A percentile compares a stretch with the other conserved stretches of the same genome.
phyloP scores from a whole-genome alignment of 2,329 filamentous ascomycete species.

The Hawksworthiomyces lignivorus region DNA sequence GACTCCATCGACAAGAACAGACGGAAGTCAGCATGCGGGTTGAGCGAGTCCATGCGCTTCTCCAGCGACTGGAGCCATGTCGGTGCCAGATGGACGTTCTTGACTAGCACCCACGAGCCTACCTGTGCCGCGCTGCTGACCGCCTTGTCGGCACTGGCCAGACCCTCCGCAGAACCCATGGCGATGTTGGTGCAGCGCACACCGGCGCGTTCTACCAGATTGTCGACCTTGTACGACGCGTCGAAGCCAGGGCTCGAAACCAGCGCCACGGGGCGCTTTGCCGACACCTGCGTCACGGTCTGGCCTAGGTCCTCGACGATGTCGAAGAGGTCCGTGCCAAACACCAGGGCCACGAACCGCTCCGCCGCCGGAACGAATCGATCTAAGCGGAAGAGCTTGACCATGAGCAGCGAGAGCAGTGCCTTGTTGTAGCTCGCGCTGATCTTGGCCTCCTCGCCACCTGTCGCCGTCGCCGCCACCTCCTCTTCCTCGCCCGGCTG shows the following conservation, averaged over 20 bases:
- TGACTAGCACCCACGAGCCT: constrained; percentile 94
- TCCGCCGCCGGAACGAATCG: constrained; percentile 90
- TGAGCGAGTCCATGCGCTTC: constrained; percentile 92
- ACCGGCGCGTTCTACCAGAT: constrained; percentile 74
- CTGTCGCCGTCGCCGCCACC: background rate
- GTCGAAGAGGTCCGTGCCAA: constrained; percentile 76
- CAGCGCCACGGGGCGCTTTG: constrained; percentile 79
- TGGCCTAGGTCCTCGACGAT: constrained; percentile 77
- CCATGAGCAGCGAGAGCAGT: constrained; percentile 74
- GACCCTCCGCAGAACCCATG: constrained; percentile 95
- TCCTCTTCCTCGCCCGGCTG: background rate
- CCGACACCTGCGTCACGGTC: constrained; percentile 74
- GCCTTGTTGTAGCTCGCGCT: constrained; percentile 56
- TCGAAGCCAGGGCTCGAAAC: constrained; percentile 96
- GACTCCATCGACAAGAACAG: constrained; percentile 98
- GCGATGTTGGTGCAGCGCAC: constrained; percentile 92
- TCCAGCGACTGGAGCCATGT: constrained; percentile 96
- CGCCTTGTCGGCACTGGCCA: constrained; percentile 89
- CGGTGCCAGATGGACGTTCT: constrained; percentile 95
- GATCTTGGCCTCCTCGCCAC: background rate
- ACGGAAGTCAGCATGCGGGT: constrained; percentile 86
- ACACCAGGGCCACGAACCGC: constrained; percentile 79
- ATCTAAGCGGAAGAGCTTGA: constrained; percentile 94
- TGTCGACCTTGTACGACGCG: constrained; percentile 98
- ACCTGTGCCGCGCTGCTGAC: constrained; percentile 86